A percentile compares a stretch with the other conserved stretches of the same genome.
phyloP scores from a whole-genome alignment of 2,329 filamentous ascomycete genomes.

The Claviceps cyperi region DNA sequence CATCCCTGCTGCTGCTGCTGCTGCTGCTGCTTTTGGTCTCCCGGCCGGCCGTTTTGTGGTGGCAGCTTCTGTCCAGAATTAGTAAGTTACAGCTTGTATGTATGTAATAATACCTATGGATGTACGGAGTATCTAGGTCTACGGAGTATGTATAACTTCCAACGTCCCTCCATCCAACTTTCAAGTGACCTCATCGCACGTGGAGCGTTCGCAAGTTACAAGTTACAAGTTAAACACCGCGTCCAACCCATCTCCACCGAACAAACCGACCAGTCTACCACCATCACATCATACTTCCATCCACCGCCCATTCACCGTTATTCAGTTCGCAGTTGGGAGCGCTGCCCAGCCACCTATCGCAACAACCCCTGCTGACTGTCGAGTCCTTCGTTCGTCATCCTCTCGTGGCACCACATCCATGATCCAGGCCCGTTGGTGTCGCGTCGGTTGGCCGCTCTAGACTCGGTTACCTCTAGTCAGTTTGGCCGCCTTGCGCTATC shows the following conservation, averaged over 20 bases:
- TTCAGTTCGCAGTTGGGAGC: neutral
- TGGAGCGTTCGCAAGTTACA: too few species aligned
- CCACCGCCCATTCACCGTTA: neutral
- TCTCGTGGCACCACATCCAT: neutral
- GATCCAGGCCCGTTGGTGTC: neutral
- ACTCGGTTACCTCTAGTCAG: neutral
- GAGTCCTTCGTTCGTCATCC: neutral
- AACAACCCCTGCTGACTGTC: slow-evolving; percentile 1
- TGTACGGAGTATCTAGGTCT: too few species aligned
- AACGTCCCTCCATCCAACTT: too few species aligned
- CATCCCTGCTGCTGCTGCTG: too few species aligned
- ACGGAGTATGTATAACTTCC: too few species aligned
- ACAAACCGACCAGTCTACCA: neutral
- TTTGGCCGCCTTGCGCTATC: neutral
- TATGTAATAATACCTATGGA: too few species aligned
- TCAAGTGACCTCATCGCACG: too few species aligned
- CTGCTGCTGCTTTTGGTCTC: too few species aligned
- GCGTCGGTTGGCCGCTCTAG: neutral
- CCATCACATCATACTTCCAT: neutral
- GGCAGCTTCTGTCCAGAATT: too few species aligned
- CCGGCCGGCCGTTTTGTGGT: too few species aligned
- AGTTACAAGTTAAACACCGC: too few species aligned
- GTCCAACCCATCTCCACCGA: neutral
- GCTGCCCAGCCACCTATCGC: neutral
- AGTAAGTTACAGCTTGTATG: too few species aligned